Evolutionary conservation across 768 basidiomycete genomes (phyloP), one percentile per base, ranked within the genome.

Genomic region (Suillus discolor): DNA sequence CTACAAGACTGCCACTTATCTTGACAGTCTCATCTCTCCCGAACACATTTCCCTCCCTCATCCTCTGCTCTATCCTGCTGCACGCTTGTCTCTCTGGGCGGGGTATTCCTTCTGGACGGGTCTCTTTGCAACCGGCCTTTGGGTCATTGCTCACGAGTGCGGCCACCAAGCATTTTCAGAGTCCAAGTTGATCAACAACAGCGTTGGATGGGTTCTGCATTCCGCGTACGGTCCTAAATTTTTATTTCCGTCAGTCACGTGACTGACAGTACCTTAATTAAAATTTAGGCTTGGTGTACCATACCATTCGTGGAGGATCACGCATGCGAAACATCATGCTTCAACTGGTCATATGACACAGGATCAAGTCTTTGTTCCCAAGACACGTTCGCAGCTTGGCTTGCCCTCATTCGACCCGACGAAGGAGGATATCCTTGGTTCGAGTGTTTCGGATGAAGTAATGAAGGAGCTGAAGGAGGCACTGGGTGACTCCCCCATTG

Each of bases 101-200:
- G 69, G 92, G 51, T 97, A 97, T 77, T 84, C 88, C 38, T 92
- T 97, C 79, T 86, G 85, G 74, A 80, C 89, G 6, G 96, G 97
- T 63, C 87, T 97, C 38, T 92, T 95, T 66, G 90, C 84, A 6
- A 98, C 96, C 23, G 97, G 97, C 66, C 81, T 98, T 61, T 98
- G 97, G 97, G 91, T 96, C 69, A 82, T 97, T 66, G 96, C 90
- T 55, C 95, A 97, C 74, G 96, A 98, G 79, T 96, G 94, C 71
- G 97, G 97, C 38, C 97, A 99, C 77, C 95, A 97, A 77, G 92
- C 93, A 0, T 99, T 94, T 83, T 98, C 96, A 1, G 89, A 95
- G 69, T 96, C 90, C 62, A 97, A 96, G 82, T 75, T 82, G 38
- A 84, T 97, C 79, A 99, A 99, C 83, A 93, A 98, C 83, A 79